Percentiles rank a stretch among this genome's conserved stretches.
Conservation (phyloP, 352 stramenopile species). For the Albugo laibachii region DNA sequence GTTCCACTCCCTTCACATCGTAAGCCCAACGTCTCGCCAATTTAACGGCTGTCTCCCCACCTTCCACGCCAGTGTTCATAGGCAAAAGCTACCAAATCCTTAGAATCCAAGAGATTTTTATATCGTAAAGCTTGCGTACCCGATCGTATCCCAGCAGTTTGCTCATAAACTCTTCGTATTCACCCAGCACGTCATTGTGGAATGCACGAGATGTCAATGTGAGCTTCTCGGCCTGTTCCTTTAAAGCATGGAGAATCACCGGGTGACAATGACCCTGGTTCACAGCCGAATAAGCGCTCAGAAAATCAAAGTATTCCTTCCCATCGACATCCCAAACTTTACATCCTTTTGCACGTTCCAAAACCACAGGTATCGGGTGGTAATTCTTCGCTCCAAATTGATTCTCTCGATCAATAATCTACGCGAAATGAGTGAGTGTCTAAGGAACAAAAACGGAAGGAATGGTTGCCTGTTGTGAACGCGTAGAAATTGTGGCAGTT, state of each 20-base stretch:
- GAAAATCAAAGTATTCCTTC: constrained; percentile 97
- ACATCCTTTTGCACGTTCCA: constrained; percentile 78
- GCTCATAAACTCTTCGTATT: constrained; percentile 96
- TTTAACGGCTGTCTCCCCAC: constrained; percentile 96
- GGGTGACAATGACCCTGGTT: constrained; percentile 96
- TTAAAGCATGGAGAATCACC: constrained; percentile 89
- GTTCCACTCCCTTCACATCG: constrained; percentile 89
- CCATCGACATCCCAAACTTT: constrained; percentile 94
- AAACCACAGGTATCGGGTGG: constrained; percentile 93
- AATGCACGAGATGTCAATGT: constrained; percentile 96
- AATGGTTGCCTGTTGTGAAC: too few species aligned
- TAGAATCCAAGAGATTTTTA: not conserved
- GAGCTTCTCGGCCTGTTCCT: constrained; percentile 87
- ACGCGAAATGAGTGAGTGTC: not conserved
- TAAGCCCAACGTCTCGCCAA: constrained; percentile 94
- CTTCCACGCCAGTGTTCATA: constrained; percentile 99
- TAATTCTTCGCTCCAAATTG: constrained; percentile 97
- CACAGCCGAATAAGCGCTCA: constrained; percentile 85
- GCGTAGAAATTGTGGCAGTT: too few species aligned
- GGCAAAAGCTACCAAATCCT: constrained; percentile 62
- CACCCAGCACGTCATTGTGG: constrained; percentile 93
- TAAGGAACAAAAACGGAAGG: too few species aligned
- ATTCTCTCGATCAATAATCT: constrained; percentile 79
- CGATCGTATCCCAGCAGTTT: constrained; percentile 94
- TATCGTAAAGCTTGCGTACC: constrained; percentile 11